Evolutionary conservation across 2,329 filamentous ascomycete genomes (phyloP).

Genomic region (Arthrobotrys sphaeroides): DNA sequence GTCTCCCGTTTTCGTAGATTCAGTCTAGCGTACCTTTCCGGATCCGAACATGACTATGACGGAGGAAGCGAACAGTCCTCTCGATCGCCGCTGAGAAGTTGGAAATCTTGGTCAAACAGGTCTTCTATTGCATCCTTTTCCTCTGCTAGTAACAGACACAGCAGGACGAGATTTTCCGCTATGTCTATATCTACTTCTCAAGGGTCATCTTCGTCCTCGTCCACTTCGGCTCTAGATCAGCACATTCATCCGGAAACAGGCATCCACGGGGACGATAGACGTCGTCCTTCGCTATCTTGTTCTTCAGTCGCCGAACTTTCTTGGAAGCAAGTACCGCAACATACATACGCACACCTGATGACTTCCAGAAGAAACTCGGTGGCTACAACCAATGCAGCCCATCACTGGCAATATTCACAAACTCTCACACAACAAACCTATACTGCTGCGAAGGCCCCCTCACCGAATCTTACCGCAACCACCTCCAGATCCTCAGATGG

Average conservation of each 20-base stretch:
- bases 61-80: conserved; percentile 45
- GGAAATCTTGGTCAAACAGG: conserved; percentile 48
- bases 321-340: conserved; percentile 37
- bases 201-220: conserved; percentile 26
- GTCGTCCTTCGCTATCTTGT: conserved; percentile 25
- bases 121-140: conserved; percentile 42
- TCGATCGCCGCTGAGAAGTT: conserved; percentile 42
- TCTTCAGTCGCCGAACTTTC: conserved; percentile 42
- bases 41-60: conserved; percentile 48
- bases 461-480: conserved; percentile 1
- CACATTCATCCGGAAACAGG: conserved; percentile 18
- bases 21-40: conserved; percentile 50
- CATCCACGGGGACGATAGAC: conserved; percentile 11
- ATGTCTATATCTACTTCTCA: conserved; percentile 43
- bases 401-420: conserved; percentile 34
- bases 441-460: conserved; percentile 6
- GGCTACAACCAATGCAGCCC: conserved; percentile 12
- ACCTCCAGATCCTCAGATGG: conserved; percentile 21
- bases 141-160: conserved; percentile 18
- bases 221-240: conserved; percentile 22
- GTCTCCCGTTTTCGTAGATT: conserved; percentile 49
- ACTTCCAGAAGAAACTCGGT: conserved; percentile 37
- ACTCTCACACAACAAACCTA: conserved; percentile 17
- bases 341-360: conserved; percentile 48
- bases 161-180: conserved; percentile 22